These are phyloP conservation scores for Pythium chondricola DNA, from an alignment of 352 stramenopile species.

Conservation along the genomic window DNA sequence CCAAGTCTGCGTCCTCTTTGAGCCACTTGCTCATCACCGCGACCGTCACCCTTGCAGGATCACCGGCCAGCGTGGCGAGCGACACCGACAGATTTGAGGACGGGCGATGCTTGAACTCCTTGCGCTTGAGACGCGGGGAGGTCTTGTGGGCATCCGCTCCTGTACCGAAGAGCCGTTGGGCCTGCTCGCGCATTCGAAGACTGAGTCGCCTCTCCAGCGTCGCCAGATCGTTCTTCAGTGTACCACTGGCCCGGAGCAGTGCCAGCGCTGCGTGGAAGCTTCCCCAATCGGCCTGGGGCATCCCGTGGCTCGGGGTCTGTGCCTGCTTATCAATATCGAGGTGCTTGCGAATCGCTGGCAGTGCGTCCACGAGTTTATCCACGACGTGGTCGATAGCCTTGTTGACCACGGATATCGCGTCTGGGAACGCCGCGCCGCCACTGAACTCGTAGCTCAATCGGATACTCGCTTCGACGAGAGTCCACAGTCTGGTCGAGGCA, in stretches of 20 bases:
- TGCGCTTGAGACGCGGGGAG: constrained; percentile 15
- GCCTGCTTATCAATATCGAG: constrained; percentile 24
- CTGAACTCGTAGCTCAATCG: constrained; percentile 54
- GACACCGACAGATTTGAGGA: constrained; percentile 7
- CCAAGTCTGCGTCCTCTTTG: constrained; percentile 30
- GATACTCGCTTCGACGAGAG: constrained; percentile 43
- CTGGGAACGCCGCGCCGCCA: constrained; percentile 48
- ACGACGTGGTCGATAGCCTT: constrained; percentile 32
- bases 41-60: constrained; percentile 35
- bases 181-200: constrained; percentile 53
- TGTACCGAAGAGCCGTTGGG: constrained; percentile 19
- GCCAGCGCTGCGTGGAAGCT: constrained; percentile 66
- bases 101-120: constrained; percentile 7
- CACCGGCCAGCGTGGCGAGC: constrained; percentile 24
- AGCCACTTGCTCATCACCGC: constrained; percentile 43
- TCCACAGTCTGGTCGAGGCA: constrained; percentile 29
- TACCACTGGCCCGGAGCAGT: constrained; percentile 51
- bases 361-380: constrained; percentile 23
- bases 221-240: constrained; percentile 44
- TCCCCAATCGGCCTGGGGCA: constrained; percentile 41
- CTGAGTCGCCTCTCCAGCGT: constrained; percentile 36
- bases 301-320: not conserved
- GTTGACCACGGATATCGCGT: constrained; percentile 36
- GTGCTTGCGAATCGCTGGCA: constrained; percentile 41
- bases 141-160: constrained; percentile 6